Percentiles rank a stretch among this genome's conserved stretches.
phyloP scores from a whole-genome alignment of 1,284 basidiomycete species.

The Cryptococcus sp. region DNA sequence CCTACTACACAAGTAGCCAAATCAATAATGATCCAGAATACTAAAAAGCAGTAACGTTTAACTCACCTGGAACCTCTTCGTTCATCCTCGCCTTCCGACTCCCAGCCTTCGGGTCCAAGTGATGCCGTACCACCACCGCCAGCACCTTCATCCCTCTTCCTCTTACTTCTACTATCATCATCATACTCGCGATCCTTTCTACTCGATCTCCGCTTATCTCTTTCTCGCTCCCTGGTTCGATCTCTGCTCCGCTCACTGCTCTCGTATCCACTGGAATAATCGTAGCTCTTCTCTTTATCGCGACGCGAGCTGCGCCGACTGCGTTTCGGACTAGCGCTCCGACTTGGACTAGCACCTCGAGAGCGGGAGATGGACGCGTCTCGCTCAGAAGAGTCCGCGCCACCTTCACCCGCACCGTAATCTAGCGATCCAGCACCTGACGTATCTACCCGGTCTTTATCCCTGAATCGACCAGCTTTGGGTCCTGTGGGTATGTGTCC shows the following conservation, averaged over 20 bases:
- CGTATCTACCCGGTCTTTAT: conserved; percentile 47
- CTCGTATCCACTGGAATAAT: conserved; percentile 2
- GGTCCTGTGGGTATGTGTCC: conserved; percentile 33
- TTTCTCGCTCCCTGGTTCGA: conserved; percentile 6
- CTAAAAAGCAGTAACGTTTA: neutral
- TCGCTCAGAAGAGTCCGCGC: conserved; percentile 7
- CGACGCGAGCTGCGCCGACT: conserved; percentile 13
- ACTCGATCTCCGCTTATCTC: conserved; percentile 11
- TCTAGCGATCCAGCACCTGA: conserved; percentile 31
- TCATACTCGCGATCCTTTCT: conserved; percentile 11
- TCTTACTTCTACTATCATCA: conserved; percentile 2
- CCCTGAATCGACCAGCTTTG: conserved; percentile 47
- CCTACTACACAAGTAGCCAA: conserved; percentile 4
- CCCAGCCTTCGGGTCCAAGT: conserved; percentile 37
- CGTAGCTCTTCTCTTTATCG: neutral
- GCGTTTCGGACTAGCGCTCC: conserved; percentile 10
- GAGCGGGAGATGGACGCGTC: conserved; percentile 8
- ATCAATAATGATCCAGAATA: neutral
- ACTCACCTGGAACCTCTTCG: conserved; percentile 24
- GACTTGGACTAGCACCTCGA: conserved; percentile 8
- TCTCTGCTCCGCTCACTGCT: conserved; percentile 10
- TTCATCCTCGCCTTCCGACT: conserved; percentile 32
- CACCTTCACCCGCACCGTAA: conserved; percentile 34
- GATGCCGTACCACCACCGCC: conserved; percentile 15
- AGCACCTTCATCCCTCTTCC: conserved; percentile 2